Evolutionary conservation across 139 green algal genomes (phyloP).

Genomic region (Tetradesmus obliquus): DNA sequence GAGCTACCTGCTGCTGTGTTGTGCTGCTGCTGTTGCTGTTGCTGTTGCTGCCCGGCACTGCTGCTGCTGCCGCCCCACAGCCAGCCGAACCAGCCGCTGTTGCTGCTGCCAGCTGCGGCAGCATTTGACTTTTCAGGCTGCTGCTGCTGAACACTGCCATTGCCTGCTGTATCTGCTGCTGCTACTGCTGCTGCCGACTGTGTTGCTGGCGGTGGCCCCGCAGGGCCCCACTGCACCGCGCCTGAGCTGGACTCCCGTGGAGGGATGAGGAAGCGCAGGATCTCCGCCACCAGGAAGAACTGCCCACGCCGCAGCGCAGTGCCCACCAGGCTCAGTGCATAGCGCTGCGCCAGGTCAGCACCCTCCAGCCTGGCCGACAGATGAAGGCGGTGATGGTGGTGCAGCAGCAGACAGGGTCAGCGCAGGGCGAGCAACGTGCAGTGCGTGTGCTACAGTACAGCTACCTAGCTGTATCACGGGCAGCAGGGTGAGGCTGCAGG

Average conservation of each 20-base stretch:
- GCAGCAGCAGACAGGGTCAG: neutral
- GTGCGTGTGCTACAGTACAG: too few relatives aligned
- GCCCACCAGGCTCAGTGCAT: conserved; percentile 76
- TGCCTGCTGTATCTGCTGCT: neutral
- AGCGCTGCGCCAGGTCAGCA: conserved; percentile 55
- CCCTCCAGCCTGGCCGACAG: conserved; percentile 72
- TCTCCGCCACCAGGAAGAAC: conserved; percentile 82
- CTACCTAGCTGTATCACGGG: too few relatives aligned
- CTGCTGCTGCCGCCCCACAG: conserved; percentile 35
- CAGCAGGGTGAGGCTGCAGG: too few relatives aligned
- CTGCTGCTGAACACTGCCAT: neutral
- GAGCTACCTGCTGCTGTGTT: neutral
- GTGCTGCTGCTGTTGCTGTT: conserved; percentile 12
- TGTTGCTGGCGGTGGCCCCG: neutral
- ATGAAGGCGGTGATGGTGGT: neutral
- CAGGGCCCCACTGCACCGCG: neutral
- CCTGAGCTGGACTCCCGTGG: conserved; percentile 51
- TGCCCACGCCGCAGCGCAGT: conserved; percentile 63
- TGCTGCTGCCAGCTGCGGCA: conserved; percentile 24
- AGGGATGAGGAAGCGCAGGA: conserved; percentile 85
- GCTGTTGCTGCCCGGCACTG: conserved; percentile 25
- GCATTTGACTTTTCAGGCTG: too few relatives aligned
- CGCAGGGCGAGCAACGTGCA: too few relatives aligned
- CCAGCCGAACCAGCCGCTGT: conserved; percentile 55
- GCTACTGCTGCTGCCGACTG: neutral